Conservation (phyloP, 1,139 yeast species). For the Yamadazyma pseudoaaseri region DNA sequence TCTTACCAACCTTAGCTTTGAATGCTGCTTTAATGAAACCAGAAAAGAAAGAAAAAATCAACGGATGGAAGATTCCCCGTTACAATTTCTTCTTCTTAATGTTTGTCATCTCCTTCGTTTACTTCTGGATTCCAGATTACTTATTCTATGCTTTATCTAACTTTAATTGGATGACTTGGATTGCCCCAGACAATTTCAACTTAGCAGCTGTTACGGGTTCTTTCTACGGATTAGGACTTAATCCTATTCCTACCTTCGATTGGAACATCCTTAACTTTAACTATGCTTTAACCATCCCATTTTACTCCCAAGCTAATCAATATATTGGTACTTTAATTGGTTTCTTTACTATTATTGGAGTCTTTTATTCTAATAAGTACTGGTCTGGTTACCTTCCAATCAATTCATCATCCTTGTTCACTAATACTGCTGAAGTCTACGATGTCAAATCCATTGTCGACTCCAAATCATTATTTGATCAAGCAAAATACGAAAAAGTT, state of each 20-base stretch:
- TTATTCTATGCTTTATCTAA: slow-evolving; percentile 30
- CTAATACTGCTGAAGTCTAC: slow-evolving; percentile 47
- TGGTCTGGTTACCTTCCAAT: slow-evolving; percentile 57
- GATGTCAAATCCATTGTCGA: slow-evolving; percentile 42
- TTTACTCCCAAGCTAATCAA: slow-evolving; percentile 42
- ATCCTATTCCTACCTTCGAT: slow-evolving; percentile 57
- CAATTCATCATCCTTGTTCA: slow-evolving; percentile 43
- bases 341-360: slow-evolving; percentile 40
- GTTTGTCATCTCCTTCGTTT: slow-evolving; percentile 24
- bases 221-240: slow-evolving; percentile 51
- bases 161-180: slow-evolving; percentile 42
- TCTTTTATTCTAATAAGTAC: slow-evolving; percentile 50
- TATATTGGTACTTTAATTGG: slow-evolving; percentile 44
- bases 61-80: slow-evolving; percentile 37
- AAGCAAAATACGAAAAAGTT: slow-evolving; percentile 38
- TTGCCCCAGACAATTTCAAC: slow-evolving; percentile 26
- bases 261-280: slow-evolving; percentile 36
- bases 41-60: slow-evolving; percentile 38
- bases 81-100: slow-evolving; percentile 27
- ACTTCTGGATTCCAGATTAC: slow-evolving; percentile 37
- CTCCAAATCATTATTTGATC: slow-evolving; percentile 34
- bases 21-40: slow-evolving; percentile 49
- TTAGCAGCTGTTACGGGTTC: slow-evolving; percentile 61
- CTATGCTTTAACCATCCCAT: slow-evolving; percentile 40
- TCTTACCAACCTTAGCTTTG: slow-evolving; percentile 54